Evolutionary conservation across 2,329 filamentous ascomycete species (phyloP).

Genomic region (Trichophyton mentagrophytes): DNA sequence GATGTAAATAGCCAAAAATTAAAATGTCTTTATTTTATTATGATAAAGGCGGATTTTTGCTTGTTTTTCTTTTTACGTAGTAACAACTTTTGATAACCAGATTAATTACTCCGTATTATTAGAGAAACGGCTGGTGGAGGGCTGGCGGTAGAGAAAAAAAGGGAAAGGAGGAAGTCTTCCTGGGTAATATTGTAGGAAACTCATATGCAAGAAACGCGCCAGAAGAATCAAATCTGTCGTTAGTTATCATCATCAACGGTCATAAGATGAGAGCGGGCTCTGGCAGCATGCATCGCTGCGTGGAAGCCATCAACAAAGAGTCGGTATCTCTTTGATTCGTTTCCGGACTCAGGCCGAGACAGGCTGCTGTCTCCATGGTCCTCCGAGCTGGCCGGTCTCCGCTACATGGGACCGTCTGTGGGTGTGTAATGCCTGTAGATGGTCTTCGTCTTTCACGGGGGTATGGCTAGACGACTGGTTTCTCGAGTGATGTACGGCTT

Average conservation of each 20-base stretch:
- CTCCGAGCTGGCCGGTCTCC: constrained; percentile 11
- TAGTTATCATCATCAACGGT: constrained; percentile 1
- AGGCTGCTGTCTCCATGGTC: not conserved
- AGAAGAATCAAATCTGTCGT: not conserved
- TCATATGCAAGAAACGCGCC: constrained; percentile 1
- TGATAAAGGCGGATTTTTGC: too few relatives aligned
- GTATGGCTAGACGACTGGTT: not conserved
- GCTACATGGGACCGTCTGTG: constrained; percentile 9
- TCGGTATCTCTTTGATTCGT: not conserved
- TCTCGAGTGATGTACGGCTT: not conserved
- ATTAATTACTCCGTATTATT: not conserved
- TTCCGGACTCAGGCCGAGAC: not conserved
- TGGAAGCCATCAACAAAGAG: not conserved
- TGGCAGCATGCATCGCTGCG: constrained; percentile 10
- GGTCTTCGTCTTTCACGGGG: not conserved
- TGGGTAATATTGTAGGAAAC: not conserved
- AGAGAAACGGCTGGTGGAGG: not conserved
- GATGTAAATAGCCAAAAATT: not conserved
- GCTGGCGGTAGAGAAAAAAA: not conserved
- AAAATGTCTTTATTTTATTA: not conserved
- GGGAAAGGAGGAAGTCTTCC: not conserved
- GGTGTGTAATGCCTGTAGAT: constrained; percentile 7
- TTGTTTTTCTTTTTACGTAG: not conserved
- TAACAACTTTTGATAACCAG: not conserved
- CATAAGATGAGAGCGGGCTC: not conserved